A percentile compares a stretch with the other conserved stretches of the same genome.
Conservation (phyloP, 176 grass and related monocot species). For the Oropetium thomaeum region DNA sequence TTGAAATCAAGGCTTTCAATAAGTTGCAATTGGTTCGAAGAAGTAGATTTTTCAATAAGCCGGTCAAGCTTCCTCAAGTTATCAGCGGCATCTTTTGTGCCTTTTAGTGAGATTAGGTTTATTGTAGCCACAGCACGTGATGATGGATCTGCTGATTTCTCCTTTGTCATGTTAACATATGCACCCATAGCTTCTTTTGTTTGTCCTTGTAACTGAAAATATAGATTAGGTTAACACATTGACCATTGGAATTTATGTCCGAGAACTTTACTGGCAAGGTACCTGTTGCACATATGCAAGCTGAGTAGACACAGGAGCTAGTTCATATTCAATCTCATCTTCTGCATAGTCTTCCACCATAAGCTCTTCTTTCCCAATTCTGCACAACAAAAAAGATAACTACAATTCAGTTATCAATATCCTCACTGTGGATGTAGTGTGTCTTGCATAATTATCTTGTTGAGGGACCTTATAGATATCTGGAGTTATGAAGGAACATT, state of each 20-base stretch:
- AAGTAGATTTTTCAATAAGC: constrained; percentile 62
- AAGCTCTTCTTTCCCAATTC: constrained; percentile 85
- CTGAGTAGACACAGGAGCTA: constrained; percentile 82
- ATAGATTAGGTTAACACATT: constrained; percentile 22
- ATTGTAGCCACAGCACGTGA: constrained; percentile 78
- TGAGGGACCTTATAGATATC: neutral
- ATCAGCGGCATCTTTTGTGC: constrained; percentile 76
- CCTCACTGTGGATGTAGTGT: neutral
- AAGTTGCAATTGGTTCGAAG: constrained; percentile 63
- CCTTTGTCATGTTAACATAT: constrained; percentile 60
- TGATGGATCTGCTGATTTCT: constrained; percentile 49
- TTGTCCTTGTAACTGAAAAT: constrained; percentile 80
- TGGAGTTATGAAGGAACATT: neutral
- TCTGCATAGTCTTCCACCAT: constrained; percentile 74
- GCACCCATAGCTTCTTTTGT: constrained; percentile 73
- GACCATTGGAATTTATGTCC: neutral
- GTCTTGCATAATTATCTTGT: neutral
- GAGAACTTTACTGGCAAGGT: neutral
- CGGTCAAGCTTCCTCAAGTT: constrained; percentile 71
- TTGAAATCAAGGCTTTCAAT: constrained; percentile 69
- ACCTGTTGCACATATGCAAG: constrained; percentile 90
- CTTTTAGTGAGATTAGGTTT: constrained; percentile 80
- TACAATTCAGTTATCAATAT: constrained; percentile 4
- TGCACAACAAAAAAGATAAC: constrained; percentile 28
- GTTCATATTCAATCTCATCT: constrained; percentile 70